phyloP scores from a whole-genome alignment of 176 grass and related monocot species.

The Poa annua region DNA sequence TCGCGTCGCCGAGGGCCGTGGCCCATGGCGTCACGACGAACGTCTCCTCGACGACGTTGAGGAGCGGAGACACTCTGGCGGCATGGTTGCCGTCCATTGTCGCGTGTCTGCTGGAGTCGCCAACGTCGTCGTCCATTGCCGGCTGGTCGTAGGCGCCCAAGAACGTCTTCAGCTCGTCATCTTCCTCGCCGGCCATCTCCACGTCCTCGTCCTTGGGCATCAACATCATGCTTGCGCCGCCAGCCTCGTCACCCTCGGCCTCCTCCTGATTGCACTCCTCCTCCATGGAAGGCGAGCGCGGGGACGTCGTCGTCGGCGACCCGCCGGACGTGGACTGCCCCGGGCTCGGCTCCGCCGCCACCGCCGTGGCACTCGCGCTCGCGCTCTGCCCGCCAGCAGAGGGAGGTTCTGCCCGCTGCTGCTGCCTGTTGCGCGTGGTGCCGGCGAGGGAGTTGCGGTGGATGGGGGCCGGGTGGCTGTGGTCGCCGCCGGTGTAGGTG shows the following conservation, averaged over 20 bases:
- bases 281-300: slow-evolving; percentile 36
- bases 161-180: slow-evolving; percentile 29
- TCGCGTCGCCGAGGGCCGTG: slow-evolving; percentile 5
- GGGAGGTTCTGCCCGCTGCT: neutral
- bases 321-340: neutral
- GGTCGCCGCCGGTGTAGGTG: slow-evolving; percentile 80
- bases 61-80: neutral
- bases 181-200: slow-evolving; percentile 51
- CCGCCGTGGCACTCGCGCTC: neutral
- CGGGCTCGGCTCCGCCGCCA: neutral
- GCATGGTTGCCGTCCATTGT: neutral
- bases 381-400: neutral
- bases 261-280: slow-evolving; percentile 36
- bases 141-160: neutral
- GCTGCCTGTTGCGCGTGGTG: slow-evolving; percentile 59
- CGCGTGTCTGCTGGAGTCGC: neutral
- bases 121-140: neutral
- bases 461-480: slow-evolving; percentile 67
- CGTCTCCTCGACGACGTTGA: slow-evolving; percentile 12
- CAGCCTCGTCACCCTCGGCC: slow-evolving; percentile 37
- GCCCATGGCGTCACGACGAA: slow-evolving; percentile 9
- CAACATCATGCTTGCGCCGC: neutral
- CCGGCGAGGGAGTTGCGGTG: slow-evolving; percentile 86
- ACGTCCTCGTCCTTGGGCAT: slow-evolving; percentile 4
- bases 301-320: slow-evolving; percentile 14